Base-by-base conservation (phyloP, 78 protist genomes). In the Trichosphaerium sp. region DNA sequence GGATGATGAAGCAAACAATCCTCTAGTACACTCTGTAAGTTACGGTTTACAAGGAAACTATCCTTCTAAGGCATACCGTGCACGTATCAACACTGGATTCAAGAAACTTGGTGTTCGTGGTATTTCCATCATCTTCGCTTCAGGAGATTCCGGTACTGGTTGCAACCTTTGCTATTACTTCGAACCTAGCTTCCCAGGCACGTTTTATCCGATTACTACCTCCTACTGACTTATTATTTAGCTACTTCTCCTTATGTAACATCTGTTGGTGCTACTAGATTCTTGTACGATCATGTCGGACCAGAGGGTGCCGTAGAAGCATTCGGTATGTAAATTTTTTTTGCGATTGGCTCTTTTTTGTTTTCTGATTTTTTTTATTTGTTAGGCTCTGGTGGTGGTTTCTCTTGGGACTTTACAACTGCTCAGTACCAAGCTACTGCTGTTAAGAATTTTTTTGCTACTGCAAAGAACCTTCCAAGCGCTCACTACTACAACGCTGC, bases 91-190 rank as follows among this genome's bases (percentile, higher is more conserved):
- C 65, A 31, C 28, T 4, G 60, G 40, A 26, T 64, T 74, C 59
- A 39, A 11, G 66, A 49, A 47, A 60, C 40, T 44, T 7, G 71
- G 55, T 26, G 1, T 32, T 40, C 31, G 28, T 10, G 80, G 80
- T 23, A 14, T 29, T 44, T n/a, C 66, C 35, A 26, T 74, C 28
- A 47, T 74, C 41, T 48, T 62, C 59, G 71, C 72, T 11, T 59
- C 78, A 6, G 78, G 78, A 23, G 78, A 72, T 39, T 41, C 39
- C 40, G 78, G 78, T 8, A 69, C 42, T 11, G 77, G 65, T 8
- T 42, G 41, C 41, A 34, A 26, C 28, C 71, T 28, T 37, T 15
- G 69, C 31, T 0, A 0, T 40, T 0, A 0, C 52, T 4, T 3
- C 34, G 12, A 7, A n/a, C 78, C 78, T 34, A 56, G 34, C 38